Evolutionary conservation across 345 rosid genomes (phyloP), one percentile per base, ranked within the genome.

Genomic region (Toxicodendron radicans): DNA sequence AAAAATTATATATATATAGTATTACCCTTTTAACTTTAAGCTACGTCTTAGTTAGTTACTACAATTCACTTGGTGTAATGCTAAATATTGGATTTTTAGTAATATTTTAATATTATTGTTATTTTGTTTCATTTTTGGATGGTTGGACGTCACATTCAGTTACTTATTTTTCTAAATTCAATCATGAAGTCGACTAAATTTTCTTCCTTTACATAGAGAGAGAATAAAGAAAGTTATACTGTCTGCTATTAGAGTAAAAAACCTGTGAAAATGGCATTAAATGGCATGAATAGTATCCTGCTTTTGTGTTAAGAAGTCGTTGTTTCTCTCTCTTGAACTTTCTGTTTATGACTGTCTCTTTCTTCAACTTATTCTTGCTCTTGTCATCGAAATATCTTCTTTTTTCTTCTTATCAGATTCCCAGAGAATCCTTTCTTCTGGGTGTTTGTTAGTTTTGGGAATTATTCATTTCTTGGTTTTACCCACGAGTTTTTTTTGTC

Each of bases 281-380:
- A 54, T 5, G 13, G 32, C 59, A 35, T 58, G 13, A 9, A 7
- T 16, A 18, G 59, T n/a, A 27, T 9, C 51, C 58, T 30, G 35
- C 2, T 59, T 23, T 27, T 52, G 4, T 16, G n/a, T 14, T 51
- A 51, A 14, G 23, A 13, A 13, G 46, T 41, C 59, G 17, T 58
- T 10, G 4, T 6, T 16, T 17, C 48, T n/a, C 35, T 70, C 58
- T 38, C 5, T 27, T 10, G 0, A 0, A 5, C 13, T 60, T 11
- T 68, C 24, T 49, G 20, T 33, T 17, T 62, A 54, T 64, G 23
- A 41, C 64, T 27, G 38, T 67, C 80, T 8, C 33, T 30, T 2
- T 78, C 53, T 24, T n/a, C 49, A 54, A 58, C 52, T 46, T 17
- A 27, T 66, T 60, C 69, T 70, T 52, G 20, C 74, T 38, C 52